Evolutionary conservation across 768 basidiomycete species (phyloP), one percentile per base, ranked within the genome.

Genomic region (Suillus decipiens): DNA sequence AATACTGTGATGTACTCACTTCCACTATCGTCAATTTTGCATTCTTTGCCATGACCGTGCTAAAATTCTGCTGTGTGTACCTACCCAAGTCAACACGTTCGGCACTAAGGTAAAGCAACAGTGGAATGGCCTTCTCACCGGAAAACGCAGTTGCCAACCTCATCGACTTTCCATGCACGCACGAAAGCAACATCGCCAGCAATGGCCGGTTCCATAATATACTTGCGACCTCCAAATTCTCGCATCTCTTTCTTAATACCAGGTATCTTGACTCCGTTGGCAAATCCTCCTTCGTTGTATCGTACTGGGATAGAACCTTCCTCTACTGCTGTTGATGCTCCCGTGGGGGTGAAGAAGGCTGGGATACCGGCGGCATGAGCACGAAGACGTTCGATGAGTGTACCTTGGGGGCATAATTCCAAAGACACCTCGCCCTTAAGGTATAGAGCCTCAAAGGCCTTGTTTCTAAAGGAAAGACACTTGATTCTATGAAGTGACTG

Each of bases 341-440:
- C 95, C 0, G 94, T 95, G 12, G 94, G 95, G 5, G 93, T 96
- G 76, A 82, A 96, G 80, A 97, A 95, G n/a, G 90, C 93, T 15
- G 95, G 94, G 64, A 95, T 93, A 59, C 95, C 95, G 11, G 93
- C 91, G 8, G 93, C 94, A 63, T 93, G 90, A 10, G 95, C 91
- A 42, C 94, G 89, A 64, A 95, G 81, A 63, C 94, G 89, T 71
- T 95, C 95, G 19, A 89, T 87, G 50, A 97, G 86, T 14, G 93
- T 95, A 11, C 94, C 95, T 76, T 97, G 95, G 2, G 95, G 95
- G 36, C 93, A 92, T 28, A 96, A 88, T 69, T 96, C 95, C 42
- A 96, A 78, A 10, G 89, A 88, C 63, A 96, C 89, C 66, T 89
- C 77, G 60, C 95, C 95, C 14, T 83, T 82, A 56, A 96, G 84